Base-by-base conservation (phyloP, 208 protist genomes). In the Trypanosoma vivax region DNA sequence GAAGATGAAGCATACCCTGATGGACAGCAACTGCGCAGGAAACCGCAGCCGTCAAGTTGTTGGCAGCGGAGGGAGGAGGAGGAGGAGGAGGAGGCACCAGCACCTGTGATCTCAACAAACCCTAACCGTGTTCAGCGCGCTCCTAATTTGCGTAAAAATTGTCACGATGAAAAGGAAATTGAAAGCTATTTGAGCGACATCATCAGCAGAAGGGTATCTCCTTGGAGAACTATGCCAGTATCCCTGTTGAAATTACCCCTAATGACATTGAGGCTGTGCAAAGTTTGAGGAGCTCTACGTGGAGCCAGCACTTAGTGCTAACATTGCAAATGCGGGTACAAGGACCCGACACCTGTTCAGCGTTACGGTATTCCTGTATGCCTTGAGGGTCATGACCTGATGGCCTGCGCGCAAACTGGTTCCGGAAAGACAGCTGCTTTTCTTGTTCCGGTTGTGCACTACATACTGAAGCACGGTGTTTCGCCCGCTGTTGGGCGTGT, bases 361-460 rank as follows among this genome's bases (percentile, higher is more conserved):
- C 96, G 97, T 52, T 90, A 96, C 65, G 82, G 96, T 34, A 96
- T 99, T 35, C 97, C 97, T 14, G 97, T 98, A 16, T 85, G 94
- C 21, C 23, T 88, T 2, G 60, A 73, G 11, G 83, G 87, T 21
- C 64, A 94, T 54, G 97, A 99, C 76, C 65, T 99, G 5, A 99
- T 99, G 96, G 94, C 94, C 7, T 99, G 97, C 64, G 98, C 98
- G 28, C 97, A 99, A 80, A 99, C 98, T 9, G 98, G 96, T 45
- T 99, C 95, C 9, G 98, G 97, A 56, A 99, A 99, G 76, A 99
- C 98, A 5, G 97, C 94, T 9, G 96, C 96, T 16, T 99, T 99
- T 62, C 75, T 99, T 2, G 75, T 99, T 4, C 98, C 98, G 23
- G 92, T 97, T 21, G 87, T 99, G 31, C 73, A 88, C 49, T 90